phyloP scores from a whole-genome alignment of 2,329 filamentous ascomycete genomes.

The Aplosporella prunicola region DNA sequence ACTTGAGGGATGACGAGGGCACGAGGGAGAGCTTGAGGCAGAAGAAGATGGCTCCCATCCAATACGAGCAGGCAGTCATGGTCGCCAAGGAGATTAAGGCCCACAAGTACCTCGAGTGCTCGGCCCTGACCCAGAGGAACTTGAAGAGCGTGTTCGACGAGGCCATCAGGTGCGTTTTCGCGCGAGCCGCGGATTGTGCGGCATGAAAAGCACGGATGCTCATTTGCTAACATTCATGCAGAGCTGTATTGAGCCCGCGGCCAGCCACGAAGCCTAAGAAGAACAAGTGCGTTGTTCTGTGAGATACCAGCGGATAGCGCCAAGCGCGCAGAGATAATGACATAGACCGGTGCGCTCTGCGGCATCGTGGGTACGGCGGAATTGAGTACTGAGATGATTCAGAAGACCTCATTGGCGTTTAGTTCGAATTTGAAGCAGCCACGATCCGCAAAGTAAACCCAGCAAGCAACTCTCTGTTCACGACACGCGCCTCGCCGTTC shows the following conservation, averaged over 20 bases:
- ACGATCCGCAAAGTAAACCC: no score
- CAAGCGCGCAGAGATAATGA: conserved; percentile 9
- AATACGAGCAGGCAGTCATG: conserved; percentile 81
- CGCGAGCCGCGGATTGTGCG: background rate
- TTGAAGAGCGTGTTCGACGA: conserved; percentile 98
- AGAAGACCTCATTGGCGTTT: no score
- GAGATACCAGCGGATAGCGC: conserved; percentile 11
- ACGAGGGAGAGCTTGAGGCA: conserved; percentile 74
- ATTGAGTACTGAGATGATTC: no score
- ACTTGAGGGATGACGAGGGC: conserved; percentile 78
- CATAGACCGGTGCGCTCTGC: conserved; percentile 10
- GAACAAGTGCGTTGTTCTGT: conserved; percentile 22
- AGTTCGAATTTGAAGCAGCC: no score
- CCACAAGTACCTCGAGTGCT: conserved; percentile 97
- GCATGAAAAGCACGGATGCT: background rate
- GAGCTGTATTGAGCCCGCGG: conserved; percentile 33
- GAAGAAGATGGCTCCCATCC: conserved; percentile 95
- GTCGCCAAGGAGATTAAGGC: conserved; percentile 92
- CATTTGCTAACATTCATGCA: conserved; percentile 14
- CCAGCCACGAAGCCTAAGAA: conserved; percentile 21
- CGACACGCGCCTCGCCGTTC: conserved; percentile 1
- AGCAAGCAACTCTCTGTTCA: no score
- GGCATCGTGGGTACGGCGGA: no score
- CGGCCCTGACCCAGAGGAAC: conserved; percentile 90
- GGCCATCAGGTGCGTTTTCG: conserved; percentile 77